Base-by-base conservation (phyloP, 768 basidiomycete genomes). In the Gymnopilus junonius region DNA sequence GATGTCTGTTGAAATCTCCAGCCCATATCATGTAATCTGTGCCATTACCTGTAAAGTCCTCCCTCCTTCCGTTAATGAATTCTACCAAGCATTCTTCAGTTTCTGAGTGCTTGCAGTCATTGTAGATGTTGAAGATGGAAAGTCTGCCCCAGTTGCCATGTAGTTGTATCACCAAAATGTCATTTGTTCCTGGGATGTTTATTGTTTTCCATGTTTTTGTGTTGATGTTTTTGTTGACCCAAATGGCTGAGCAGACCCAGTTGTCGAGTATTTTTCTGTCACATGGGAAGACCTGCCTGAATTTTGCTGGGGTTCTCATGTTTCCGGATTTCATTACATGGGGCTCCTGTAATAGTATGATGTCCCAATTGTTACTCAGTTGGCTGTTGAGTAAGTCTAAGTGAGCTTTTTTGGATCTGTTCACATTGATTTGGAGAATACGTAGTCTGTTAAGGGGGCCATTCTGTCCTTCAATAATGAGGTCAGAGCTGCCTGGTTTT, bases 161-260 rank as follows among this genome's bases (percentile, higher is more conserved):
- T 48, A 78, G 11, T 17, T 67, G 61, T 0, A 76, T 64, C 0
- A 63, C 75, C 4, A 68, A 69, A 8, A 79, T 51, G 55, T 77
- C 76, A 15, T 60, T 50, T 4, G 62, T 58, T n/a, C 46, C 53
- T 12, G 65, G 34, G 17, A 72, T 48, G 23, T 67, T 45, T 1
- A 76, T 31, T 23, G 48, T 58, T 15, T 55, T 59, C 71, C 73
- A 76, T 2, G 23, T 25, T 14, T 65, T 62, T 1, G 63, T 61
- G 12, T 37, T n/a, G 2, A 75, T 1, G 5, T 46, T 4, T n/a
- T n/a, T n/a, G n/a, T n/a, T n/a, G n/a, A n/a, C n/a, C n/a, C n/a
- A n/a, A n/a, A n/a, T n/a, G n/a, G 56, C 54, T 4, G 61, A 55
- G 12, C 55, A 17, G 20, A 54, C 32, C 23, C 7, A 12, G 15